Evolutionary conservation across 176 grass and related monocot species (phyloP).

Genomic region (Carex parvula): DNA sequence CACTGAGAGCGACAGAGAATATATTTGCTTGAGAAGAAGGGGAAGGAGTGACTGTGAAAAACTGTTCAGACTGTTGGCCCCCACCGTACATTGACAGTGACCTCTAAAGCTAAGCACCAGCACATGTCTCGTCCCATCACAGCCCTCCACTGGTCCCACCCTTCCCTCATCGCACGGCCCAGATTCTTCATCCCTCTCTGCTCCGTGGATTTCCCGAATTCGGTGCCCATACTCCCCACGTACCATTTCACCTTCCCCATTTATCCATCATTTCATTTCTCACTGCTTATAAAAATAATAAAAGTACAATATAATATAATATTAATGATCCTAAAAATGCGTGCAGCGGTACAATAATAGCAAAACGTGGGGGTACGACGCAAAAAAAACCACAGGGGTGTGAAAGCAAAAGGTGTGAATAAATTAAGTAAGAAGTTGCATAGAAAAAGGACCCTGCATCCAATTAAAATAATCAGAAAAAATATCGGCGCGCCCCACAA

Average conservation of each 20-base stretch:
- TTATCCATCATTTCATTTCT: conserved; percentile 2
- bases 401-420: background rate
- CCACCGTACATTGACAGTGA: conserved; percentile 29
- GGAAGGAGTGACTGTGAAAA: background rate
- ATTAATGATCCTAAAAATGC: background rate
- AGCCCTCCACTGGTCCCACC: conserved; percentile 13
- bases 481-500: conserved; percentile 19
- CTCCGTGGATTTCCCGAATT: conserved; percentile 7
- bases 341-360: too few species aligned
- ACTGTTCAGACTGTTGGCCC: background rate
- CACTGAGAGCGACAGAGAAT: conserved; percentile 20
- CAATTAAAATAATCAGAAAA: conserved; percentile 1
- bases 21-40: conserved; percentile 3
- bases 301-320: background rate
- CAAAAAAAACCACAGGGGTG: background rate
- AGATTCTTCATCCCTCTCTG: background rate
- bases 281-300: background rate
- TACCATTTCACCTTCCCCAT: background rate
- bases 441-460: background rate
- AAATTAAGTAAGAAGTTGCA: background rate
- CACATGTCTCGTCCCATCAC: conserved; percentile 39
- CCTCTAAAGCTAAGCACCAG: conserved; percentile 27
- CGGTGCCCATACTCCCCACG: conserved; percentile 25
- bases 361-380: background rate
- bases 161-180: conserved; percentile 15